A percentile compares a stretch with the other conserved stretches of the same genome.
Conservation (phyloP, 768 basidiomycete species). For the Boletellus ananas region DNA sequence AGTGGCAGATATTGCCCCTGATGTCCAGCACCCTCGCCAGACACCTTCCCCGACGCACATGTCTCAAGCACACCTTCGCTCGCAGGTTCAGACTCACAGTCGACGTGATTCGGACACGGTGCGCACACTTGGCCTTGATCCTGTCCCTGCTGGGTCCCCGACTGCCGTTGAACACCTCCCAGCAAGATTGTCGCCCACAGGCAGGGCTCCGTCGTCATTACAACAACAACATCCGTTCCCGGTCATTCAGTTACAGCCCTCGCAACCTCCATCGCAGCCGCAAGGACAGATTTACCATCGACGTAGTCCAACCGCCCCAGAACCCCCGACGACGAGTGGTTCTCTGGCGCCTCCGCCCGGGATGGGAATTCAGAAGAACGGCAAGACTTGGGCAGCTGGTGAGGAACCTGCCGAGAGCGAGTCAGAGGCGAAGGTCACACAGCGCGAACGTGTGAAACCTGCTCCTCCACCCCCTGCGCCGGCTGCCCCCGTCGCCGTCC, state of each 20-base stretch:
- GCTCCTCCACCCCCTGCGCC: slow-evolving; percentile 34
- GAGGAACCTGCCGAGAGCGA: slow-evolving; percentile 41
- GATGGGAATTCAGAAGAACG: slow-evolving; percentile 21
- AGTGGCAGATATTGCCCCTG: slow-evolving; percentile 8
- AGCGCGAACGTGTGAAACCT: slow-evolving; percentile 30
- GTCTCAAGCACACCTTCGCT: slow-evolving; percentile 29
- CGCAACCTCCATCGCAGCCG: slow-evolving; percentile 17
- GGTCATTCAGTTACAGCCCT: slow-evolving; percentile 21
- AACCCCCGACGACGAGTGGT: slow-evolving; percentile 46
- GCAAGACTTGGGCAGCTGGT: slow-evolving; percentile 45
- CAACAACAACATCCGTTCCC: slow-evolving; percentile 29
- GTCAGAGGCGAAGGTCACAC: slow-evolving; percentile 26
- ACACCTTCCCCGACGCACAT: slow-evolving; percentile 52
- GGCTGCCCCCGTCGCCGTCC: slow-evolving; percentile 13
- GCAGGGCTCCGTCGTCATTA: slow-evolving; percentile 16
- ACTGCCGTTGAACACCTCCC: slow-evolving; percentile 47
- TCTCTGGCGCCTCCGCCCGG: slow-evolving; percentile 16
- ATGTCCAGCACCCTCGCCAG: slow-evolving; percentile 37
- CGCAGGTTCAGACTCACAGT: slow-evolving; percentile 44
- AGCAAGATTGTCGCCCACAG: slow-evolving; percentile 30
- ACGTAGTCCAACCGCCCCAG: slow-evolving; percentile 69
- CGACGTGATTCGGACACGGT: slow-evolving; percentile 78
- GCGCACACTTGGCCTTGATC: slow-evolving; percentile 42
- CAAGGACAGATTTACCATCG: slow-evolving; percentile 46
- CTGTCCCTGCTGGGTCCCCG: slow-evolving; percentile 46